phyloP scores from a whole-genome alignment of 352 stramenopile genomes.

The Globisporangium recalcitrans region DNA sequence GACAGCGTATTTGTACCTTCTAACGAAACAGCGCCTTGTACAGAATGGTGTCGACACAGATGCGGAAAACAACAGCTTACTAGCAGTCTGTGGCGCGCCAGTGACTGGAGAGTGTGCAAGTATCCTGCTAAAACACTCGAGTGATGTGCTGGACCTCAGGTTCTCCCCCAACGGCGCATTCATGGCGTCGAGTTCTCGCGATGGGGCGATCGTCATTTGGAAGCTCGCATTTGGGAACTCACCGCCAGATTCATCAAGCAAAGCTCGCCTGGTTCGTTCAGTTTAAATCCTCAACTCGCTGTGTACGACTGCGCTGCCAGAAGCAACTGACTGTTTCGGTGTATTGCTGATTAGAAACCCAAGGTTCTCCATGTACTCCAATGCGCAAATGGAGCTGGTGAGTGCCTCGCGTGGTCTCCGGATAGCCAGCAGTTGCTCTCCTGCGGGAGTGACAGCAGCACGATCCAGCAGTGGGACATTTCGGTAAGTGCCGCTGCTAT shows the following conservation, averaged over 20 bases:
- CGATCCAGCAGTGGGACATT: constrained; percentile 66
- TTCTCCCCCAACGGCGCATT: constrained; percentile 78
- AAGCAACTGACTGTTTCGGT: not conserved
- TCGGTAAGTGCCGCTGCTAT: constrained; percentile 22
- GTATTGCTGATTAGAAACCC: constrained; percentile 12
- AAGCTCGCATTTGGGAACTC: constrained; percentile 25
- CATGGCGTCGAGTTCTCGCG: constrained; percentile 73
- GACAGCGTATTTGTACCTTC: not conserved
- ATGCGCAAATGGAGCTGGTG: constrained; percentile 36
- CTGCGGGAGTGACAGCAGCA: constrained; percentile 41
- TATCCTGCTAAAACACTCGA: constrained; percentile 41
- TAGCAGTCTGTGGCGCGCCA: constrained; percentile 10
- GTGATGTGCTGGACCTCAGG: constrained; percentile 59
- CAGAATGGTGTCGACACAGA: constrained; percentile 21
- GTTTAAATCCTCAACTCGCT: no score
- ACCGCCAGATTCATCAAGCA: not conserved
- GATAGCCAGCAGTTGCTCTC: constrained; percentile 53
- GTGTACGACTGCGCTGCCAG: not conserved
- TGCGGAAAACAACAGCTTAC: constrained; percentile 11
- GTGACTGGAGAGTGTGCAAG: constrained; percentile 33
- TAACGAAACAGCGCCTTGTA: constrained; percentile 35
- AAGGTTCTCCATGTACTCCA: constrained; percentile 38
- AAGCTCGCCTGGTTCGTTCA: not conserved
- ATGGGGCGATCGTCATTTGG: constrained; percentile 79
- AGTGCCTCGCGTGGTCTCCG: constrained; percentile 66